Percentiles rank a stretch among this genome's conserved stretches.
Conservation (phyloP, 2,329 filamentous ascomycete genomes). For the Pseudogymnoascus sp. region DNA sequence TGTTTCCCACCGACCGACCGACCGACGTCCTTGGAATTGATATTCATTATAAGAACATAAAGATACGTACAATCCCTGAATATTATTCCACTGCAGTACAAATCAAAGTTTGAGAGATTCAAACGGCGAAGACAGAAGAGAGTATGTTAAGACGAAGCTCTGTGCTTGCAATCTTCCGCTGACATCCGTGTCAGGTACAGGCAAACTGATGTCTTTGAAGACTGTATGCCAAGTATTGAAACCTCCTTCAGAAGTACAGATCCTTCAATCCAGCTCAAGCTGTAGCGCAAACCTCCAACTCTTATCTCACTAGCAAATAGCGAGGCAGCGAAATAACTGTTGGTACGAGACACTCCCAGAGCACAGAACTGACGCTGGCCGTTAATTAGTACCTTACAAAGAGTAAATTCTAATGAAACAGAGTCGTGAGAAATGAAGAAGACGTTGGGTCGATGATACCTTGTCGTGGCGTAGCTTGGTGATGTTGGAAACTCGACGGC, state of each 20-base stretch:
- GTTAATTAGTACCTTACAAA: not conserved
- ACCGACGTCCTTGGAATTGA: slow-evolving; percentile 28
- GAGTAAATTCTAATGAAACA: not conserved
- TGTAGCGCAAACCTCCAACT: slow-evolving; percentile 1
- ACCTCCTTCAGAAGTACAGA: slow-evolving; percentile 4
- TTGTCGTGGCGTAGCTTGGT: not conserved
- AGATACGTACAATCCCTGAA: slow-evolving; percentile 31
- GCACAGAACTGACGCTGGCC: not conserved
- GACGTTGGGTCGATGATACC: slow-evolving; percentile 1
- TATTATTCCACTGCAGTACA: slow-evolving; percentile 21
- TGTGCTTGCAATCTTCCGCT: slow-evolving; percentile 45
- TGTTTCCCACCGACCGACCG: slow-evolving; percentile 12
- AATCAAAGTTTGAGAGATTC: slow-evolving; percentile 27
- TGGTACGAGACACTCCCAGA: not conserved
- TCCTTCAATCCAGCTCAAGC: slow-evolving; percentile 9
- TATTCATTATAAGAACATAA: slow-evolving; percentile 19
- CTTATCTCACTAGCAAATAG: not conserved
- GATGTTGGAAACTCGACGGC: not conserved
- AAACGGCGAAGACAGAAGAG: slow-evolving; percentile 31
- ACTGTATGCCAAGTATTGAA: slow-evolving; percentile 7
- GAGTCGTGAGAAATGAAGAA: not conserved
- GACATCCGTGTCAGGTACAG: slow-evolving; percentile 7
- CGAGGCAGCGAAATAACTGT: not conserved
- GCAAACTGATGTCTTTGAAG: slow-evolving; percentile 8
- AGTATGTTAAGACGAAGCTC: slow-evolving; percentile 51